A percentile compares a stretch with the other conserved stretches of the same genome.
Conservation (phyloP, 257 asterid species). For the Solanum medicagineum region DNA sequence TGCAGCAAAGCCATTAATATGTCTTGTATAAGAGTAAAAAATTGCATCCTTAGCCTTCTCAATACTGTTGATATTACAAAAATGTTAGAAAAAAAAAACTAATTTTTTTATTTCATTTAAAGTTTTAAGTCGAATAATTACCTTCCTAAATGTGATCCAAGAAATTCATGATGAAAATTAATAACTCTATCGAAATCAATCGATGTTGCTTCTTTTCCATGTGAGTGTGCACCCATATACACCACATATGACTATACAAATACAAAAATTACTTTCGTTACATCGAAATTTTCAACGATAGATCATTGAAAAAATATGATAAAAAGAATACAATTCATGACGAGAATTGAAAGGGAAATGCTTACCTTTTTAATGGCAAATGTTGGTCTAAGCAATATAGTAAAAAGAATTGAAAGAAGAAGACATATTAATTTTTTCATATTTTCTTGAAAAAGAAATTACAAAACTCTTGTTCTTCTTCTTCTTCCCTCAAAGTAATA, state of each 20-base stretch:
- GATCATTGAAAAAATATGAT: neutral
- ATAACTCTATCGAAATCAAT: conserved; percentile 52
- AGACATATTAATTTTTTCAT: conserved; percentile 32
- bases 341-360: neutral
- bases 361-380: conserved; percentile 64
- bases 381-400: conserved; percentile 49
- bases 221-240: conserved; percentile 86
- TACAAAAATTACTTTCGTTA: neutral
- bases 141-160: conserved; percentile 82
- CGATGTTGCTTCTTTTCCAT: conserved; percentile 35
- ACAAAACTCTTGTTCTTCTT: neutral
- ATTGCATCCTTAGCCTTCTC: conserved; percentile 68
- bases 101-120: neutral
- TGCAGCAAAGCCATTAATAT: conserved; percentile 98
- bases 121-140: conserved; percentile 2
- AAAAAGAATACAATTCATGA: neutral
- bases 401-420: conserved; percentile 35
- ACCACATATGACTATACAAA: conserved; percentile 60
- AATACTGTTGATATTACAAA: conserved; percentile 15
- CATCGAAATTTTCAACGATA: neutral
- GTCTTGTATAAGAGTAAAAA: conserved; percentile 73
- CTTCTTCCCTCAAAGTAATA: neutral
- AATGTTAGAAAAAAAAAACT: neutral
- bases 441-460: neutral
- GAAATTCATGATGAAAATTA: conserved; percentile 58